Percentiles rank a stretch among this genome's conserved stretches.
phyloP scores from a whole-genome alignment of 306 rosid genomes.

The Cucumis melo region DNA sequence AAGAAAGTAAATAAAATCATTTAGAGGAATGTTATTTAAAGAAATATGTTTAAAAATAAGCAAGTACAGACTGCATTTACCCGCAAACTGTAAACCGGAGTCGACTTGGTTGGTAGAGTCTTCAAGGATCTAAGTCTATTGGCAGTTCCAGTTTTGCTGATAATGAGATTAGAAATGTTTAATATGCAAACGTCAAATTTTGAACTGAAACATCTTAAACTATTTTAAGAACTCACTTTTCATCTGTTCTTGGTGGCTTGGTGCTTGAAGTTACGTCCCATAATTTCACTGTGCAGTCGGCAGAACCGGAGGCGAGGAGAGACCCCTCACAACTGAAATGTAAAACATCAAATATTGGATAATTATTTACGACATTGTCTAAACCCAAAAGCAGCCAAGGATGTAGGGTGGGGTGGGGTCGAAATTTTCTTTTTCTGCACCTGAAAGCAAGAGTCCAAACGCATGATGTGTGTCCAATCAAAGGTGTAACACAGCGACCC shows the following conservation, averaged over 20 bases:
- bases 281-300: slow-evolving; percentile 86
- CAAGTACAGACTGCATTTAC: slow-evolving; percentile 17
- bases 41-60: background rate
- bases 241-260: slow-evolving; percentile 56
- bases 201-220: background rate
- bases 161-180: background rate
- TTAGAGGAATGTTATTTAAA: background rate
- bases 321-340: slow-evolving; percentile 78
- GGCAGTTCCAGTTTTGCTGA: slow-evolving; percentile 48
- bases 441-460: slow-evolving; percentile 93
- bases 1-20: background rate
- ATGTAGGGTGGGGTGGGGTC: background rate
- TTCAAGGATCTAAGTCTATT: slow-evolving; percentile 73
- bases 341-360: background rate
- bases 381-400: background rate
- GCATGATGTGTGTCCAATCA: slow-evolving; percentile 82
- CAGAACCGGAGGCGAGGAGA: slow-evolving; percentile 90
- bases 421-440: slow-evolving; percentile 14
- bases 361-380: background rate
- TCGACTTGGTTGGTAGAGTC: slow-evolving; percentile 70
- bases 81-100: slow-evolving; percentile 65
- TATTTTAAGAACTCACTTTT: slow-evolving; percentile 40
- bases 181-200: background rate
- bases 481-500: slow-evolving; percentile 73
- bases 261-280: slow-evolving; percentile 87